phyloP scores from a whole-genome alignment of 176 grass and related monocot genomes.

The Raddia distichophylla region DNA sequence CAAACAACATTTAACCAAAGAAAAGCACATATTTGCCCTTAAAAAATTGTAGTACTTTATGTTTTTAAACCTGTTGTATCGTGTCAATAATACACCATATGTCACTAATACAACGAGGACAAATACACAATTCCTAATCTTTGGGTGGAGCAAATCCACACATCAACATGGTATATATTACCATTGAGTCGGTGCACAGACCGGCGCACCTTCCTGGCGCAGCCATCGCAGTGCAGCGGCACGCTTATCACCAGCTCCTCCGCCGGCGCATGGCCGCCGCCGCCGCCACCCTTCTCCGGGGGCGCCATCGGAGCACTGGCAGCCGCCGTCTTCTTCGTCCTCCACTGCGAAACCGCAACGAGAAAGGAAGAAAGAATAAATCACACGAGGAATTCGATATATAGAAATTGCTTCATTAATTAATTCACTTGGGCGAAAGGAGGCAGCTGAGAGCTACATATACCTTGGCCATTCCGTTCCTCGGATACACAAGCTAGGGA shows the following conservation, averaged over 20 bases:
- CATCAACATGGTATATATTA: not conserved
- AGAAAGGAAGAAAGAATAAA: not conserved
- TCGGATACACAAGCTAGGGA: no score
- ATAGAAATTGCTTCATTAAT: not conserved
- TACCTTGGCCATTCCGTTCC: constrained; percentile 7
- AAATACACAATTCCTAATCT: no score
- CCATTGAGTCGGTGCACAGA: constrained; percentile 52
- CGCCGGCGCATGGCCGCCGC: not conserved
- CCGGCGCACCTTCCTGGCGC: constrained; percentile 59
- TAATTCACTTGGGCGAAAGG: not conserved
- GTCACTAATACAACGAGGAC: no score
- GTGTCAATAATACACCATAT: no score
- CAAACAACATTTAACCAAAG: not conserved
- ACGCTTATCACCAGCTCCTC: constrained; percentile 50
- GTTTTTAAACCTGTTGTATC: no score
- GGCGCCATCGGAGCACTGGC: not conserved
- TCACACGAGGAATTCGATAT: not conserved
- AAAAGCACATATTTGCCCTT: no score
- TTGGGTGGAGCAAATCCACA: no score
- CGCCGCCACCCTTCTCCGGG: constrained; percentile 9
- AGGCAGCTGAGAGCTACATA: no score
- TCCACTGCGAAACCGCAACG: not conserved
- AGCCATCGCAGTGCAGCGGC: constrained; percentile 66
- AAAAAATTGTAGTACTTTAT: no score
- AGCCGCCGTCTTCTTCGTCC: not conserved